A percentile compares a stretch with the other conserved stretches of the same genome.
Conservation (phyloP, 2,329 filamentous ascomycete genomes). For the Rugonectria rugulosa region DNA sequence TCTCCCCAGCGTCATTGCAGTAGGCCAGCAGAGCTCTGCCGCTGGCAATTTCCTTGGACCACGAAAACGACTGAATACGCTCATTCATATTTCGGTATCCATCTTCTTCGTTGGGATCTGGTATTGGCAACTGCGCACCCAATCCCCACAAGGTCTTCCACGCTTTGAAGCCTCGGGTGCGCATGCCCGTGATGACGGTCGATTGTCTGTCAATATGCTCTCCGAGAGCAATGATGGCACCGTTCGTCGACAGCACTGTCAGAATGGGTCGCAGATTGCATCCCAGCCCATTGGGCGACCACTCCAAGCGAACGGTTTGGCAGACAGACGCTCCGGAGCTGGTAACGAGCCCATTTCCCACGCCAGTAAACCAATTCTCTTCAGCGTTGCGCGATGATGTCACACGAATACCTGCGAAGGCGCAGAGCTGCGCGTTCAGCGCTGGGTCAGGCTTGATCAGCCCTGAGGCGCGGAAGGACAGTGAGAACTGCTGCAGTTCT, state of each 20-base stretch:
- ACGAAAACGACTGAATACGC: conserved; percentile 60
- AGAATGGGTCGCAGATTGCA: conserved; percentile 61
- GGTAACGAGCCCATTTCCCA: conserved; percentile 55
- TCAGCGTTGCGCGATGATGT: conserved; percentile 37
- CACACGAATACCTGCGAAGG: conserved; percentile 45
- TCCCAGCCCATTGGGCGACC: conserved; percentile 67
- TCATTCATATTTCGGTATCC: conserved; percentile 50
- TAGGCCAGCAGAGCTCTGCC: conserved; percentile 59
- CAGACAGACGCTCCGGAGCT: conserved; percentile 59
- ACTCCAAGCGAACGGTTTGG: conserved; percentile 61
- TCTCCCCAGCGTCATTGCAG: conserved; percentile 56
- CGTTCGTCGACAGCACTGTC: conserved; percentile 58
- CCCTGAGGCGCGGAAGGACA: conserved; percentile 43
- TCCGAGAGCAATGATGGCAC: conserved; percentile 59
- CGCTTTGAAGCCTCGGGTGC: conserved; percentile 52
- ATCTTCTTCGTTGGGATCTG: conserved; percentile 45
- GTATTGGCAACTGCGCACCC: conserved; percentile 59
- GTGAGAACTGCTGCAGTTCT: conserved; percentile 44
- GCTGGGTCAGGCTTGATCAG: conserved; percentile 49
- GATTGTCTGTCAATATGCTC: conserved; percentile 49
- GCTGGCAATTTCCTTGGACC: conserved; percentile 54
- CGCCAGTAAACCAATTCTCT: conserved; percentile 48
- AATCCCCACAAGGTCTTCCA: conserved; percentile 66
- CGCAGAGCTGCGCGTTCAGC: conserved; percentile 56
- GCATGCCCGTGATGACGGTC: conserved; percentile 40